Percentiles rank a stretch among this genome's conserved stretches.
These are phyloP conservation scores for Simplicillium sp. DNA, from an alignment of 2,329 filamentous ascomycete species.

Conservation along the genomic window DNA sequence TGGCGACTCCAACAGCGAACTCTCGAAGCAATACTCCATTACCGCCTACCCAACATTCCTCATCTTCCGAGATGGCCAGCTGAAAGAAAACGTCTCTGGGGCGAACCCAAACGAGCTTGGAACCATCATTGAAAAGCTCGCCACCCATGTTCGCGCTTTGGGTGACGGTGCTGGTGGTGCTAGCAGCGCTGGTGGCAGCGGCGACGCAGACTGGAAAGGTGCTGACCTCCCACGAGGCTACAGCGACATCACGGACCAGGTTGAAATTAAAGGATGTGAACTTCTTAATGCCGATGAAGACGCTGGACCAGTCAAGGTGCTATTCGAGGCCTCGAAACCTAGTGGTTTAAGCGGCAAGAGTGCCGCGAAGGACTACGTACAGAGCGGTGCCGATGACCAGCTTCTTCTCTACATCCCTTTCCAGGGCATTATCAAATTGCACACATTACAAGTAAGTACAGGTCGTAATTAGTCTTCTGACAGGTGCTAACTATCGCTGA, in stretches of 20 bases:
- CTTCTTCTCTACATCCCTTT: constrained; percentile 89
- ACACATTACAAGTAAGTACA: constrained; percentile 57
- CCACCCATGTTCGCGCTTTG: constrained; percentile 48
- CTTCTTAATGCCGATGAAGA: constrained; percentile 79
- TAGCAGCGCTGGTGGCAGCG: constrained; percentile 28
- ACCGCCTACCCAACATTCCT: constrained; percentile 84
- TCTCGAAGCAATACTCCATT: constrained; percentile 65
- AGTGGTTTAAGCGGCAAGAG: constrained; percentile 50
- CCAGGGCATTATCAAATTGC: constrained; percentile 77
- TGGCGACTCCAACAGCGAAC: constrained; percentile 64
- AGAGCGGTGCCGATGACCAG: constrained; percentile 96
- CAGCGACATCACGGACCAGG: constrained; percentile 69
- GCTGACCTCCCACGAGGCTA: constrained; percentile 72
- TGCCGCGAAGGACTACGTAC: constrained; percentile 68
- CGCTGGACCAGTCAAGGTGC: constrained; percentile 59
- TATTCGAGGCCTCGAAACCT: constrained; percentile 66
- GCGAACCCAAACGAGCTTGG: constrained; percentile 64
- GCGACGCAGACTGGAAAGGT: constrained; percentile 53
- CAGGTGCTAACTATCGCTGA: constrained; percentile 18
- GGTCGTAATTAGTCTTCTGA: constrained; percentile 7
- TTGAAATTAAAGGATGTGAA: constrained; percentile 73
- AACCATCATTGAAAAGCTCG: constrained; percentile 61
- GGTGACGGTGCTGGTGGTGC: constrained; percentile 25
- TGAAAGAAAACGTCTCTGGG: constrained; percentile 61
- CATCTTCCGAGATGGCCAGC: constrained; percentile 65